These are phyloP conservation scores for Schrenkiella parvula DNA, from an alignment of 345 rosid genomes.

Conservation along the genomic window DNA sequence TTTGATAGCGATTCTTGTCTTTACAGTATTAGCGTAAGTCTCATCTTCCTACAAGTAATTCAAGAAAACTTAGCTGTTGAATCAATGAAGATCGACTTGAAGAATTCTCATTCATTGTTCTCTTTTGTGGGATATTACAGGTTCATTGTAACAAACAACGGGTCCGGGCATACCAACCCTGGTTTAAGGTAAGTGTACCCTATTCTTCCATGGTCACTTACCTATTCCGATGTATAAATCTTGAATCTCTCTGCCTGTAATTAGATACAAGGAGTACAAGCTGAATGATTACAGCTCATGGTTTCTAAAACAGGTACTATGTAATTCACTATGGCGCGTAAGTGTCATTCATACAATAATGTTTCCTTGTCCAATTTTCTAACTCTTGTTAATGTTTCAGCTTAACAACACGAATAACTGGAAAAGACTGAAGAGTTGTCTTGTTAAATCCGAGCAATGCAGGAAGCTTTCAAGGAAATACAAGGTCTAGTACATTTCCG, in stretches of 20 bases:
- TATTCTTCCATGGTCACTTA: neutral
- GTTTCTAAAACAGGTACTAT: slow-evolving; percentile 68
- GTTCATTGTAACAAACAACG: slow-evolving; percentile 84
- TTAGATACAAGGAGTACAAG: slow-evolving; percentile 93
- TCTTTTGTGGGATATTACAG: slow-evolving; percentile 34
- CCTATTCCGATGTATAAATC: slow-evolving; percentile 1
- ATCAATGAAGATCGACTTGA: neutral
- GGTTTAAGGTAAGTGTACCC: slow-evolving; percentile 59
- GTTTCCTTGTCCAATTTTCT: neutral
- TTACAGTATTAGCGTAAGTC: slow-evolving; percentile 96
- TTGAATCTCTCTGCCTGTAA: neutral
- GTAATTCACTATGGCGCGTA: neutral
- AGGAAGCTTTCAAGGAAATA: slow-evolving; percentile 55
- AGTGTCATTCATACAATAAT: neutral
- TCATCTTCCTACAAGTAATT: neutral
- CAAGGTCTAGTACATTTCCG: slow-evolving; percentile 43
- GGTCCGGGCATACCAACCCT: slow-evolving; percentile 68
- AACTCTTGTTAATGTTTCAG: slow-evolving; percentile 35
- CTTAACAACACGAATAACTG: slow-evolving; percentile 65
- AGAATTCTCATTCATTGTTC: neutral
- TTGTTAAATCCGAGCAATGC: slow-evolving; percentile 83
- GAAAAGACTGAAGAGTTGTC: slow-evolving; percentile 82
- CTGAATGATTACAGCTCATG: slow-evolving; percentile 88
- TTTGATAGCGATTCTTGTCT: slow-evolving; percentile 74
- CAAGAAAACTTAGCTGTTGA: neutral